Percentiles rank a stretch among this genome's conserved stretches.
These are phyloP conservation scores for Hypocrella siamensis DNA, from an alignment of 2,329 filamentous ascomycete species.

Conservation along the genomic window DNA sequence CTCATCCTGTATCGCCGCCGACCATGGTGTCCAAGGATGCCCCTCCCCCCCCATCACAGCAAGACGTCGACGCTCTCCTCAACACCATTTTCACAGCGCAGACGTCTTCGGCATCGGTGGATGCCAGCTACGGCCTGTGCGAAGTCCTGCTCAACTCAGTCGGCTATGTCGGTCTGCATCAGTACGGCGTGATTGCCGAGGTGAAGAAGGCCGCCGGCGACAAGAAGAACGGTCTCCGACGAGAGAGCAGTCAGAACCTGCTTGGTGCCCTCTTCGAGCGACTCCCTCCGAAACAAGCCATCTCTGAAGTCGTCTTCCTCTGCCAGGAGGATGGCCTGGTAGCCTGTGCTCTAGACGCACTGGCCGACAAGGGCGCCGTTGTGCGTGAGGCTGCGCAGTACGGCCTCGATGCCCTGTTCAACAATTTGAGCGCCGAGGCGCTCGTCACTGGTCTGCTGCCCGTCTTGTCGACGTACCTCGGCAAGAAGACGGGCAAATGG, in stretches of 20 bases:
- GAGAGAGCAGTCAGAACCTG: slow-evolving; percentile 90
- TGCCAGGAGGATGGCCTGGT: slow-evolving; percentile 67
- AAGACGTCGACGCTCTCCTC: slow-evolving; percentile 50
- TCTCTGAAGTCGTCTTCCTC: slow-evolving; percentile 69
- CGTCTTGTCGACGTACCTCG: slow-evolving; percentile 57
- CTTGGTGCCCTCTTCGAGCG: slow-evolving; percentile 87
- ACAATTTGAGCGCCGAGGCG: slow-evolving; percentile 63
- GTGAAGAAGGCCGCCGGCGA: slow-evolving; percentile 64
- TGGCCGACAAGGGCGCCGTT: slow-evolving; percentile 79
- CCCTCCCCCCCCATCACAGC: slow-evolving; percentile 43
- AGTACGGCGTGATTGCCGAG: slow-evolving; percentile 39
- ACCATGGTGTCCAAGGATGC: slow-evolving; percentile 31
- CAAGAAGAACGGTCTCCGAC: slow-evolving; percentile 77
- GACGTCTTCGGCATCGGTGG: slow-evolving; percentile 53
- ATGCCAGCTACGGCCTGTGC: slow-evolving; percentile 46
- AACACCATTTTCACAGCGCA: slow-evolving; percentile 53
- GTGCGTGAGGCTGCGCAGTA: slow-evolving; percentile 90
- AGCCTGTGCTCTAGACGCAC: slow-evolving; percentile 59
- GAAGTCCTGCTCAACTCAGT: slow-evolving; percentile 39
- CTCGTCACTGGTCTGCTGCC: slow-evolving; percentile 74
- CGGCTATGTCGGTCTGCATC: slow-evolving; percentile 33
- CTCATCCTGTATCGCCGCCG: slow-evolving; percentile 33
- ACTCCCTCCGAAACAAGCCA: slow-evolving; percentile 59
- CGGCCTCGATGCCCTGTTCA: slow-evolving; percentile 78
- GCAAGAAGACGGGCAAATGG: slow-evolving; percentile 85